Evolutionary conservation across 2,329 filamentous ascomycete species (phyloP), one percentile per base, ranked within the genome.

Genomic region (Nothophoma quercina): DNA sequence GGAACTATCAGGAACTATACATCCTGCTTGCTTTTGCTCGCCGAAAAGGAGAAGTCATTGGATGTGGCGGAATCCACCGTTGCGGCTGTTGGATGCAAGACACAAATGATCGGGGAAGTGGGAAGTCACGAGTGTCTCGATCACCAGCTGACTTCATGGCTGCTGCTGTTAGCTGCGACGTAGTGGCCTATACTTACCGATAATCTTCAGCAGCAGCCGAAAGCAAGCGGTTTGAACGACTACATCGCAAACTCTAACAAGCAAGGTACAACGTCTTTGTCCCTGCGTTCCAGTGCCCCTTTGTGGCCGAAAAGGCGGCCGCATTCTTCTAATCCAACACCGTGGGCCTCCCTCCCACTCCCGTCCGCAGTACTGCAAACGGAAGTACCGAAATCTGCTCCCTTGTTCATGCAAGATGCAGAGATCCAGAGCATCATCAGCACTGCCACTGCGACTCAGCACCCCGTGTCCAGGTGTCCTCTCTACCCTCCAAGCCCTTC

Each of bases 331-430:
- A 46, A 46, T 36, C 49, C 49, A 52, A 42, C 23, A 21, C 30
- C 30, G 16, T 23, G 42, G 49, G 30, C 35, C 23, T 46, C 42
- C 49, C 34, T 45, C 40, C 40, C 48, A 40, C 49, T 46, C 49
- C 42, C 41, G 41, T 42, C 49, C 42, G 49, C 41, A 23, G 35
- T 30, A 41, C 34, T 34, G 35, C 49, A 36, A 51, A 41, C 49
- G 42, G 42, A 44, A 36, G 39, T 26, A 38, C 39, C 38, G 30
- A 16, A 23, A 39, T 34, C 22, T 35, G 29, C 28, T 15, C 21
- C 18, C 22, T 34, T 15, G 36, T 15, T 21, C 22, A 41, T 36
- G 46, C 32, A 39, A 42, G 39, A 51, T 42, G 4, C 39, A 38
- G 13, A 22, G 39, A 36, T 34, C 38, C 21, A 35, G 23, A 19